Percentiles rank a stretch among this genome's conserved stretches.
phyloP scores from a whole-genome alignment of 768 basidiomycete genomes.

The Suillus lakei region DNA sequence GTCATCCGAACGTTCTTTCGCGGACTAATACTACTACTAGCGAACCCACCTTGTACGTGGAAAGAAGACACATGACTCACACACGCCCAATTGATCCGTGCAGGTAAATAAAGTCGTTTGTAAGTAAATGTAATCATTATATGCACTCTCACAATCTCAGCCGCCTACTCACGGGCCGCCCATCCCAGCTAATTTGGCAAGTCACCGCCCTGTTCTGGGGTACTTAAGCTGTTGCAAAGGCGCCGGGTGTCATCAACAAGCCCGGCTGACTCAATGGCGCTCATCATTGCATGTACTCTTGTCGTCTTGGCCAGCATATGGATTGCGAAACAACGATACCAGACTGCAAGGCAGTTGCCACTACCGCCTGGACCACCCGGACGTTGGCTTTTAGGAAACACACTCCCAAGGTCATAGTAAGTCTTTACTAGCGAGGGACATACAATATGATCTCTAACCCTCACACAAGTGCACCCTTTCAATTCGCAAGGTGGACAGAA shows the following conservation, averaged over 20 bases:
- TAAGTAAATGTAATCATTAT: no score
- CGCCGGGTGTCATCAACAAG: background rate
- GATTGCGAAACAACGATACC: background rate
- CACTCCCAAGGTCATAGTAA: constrained; percentile 24
- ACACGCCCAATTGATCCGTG: no score
- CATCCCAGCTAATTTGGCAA: no score
- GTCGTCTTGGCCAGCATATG: background rate
- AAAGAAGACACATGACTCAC: no score
- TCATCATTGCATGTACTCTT: background rate
- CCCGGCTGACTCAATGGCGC: background rate
- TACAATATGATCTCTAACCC: background rate
- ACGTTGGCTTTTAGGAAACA: constrained; percentile 28
- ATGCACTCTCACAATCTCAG: no score
- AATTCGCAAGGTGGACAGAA: constrained; percentile 60
- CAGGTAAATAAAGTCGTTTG: no score
- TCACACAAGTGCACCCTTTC: constrained; percentile 11
- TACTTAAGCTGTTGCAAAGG: no score
- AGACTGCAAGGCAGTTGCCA: constrained; percentile 3
- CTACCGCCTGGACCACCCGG: constrained; percentile 33
- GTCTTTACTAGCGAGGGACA: constrained; percentile 19
- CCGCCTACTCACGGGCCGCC: no score
- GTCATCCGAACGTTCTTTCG: no score
- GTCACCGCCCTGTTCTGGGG: no score
- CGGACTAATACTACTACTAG: no score
- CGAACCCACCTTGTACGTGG: no score